A percentile compares a stretch with the other conserved stretches of the same genome.
Evolutionary conservation across 331 rosid species (phyloP).

Genomic region (Prunus yedoensis): DNA sequence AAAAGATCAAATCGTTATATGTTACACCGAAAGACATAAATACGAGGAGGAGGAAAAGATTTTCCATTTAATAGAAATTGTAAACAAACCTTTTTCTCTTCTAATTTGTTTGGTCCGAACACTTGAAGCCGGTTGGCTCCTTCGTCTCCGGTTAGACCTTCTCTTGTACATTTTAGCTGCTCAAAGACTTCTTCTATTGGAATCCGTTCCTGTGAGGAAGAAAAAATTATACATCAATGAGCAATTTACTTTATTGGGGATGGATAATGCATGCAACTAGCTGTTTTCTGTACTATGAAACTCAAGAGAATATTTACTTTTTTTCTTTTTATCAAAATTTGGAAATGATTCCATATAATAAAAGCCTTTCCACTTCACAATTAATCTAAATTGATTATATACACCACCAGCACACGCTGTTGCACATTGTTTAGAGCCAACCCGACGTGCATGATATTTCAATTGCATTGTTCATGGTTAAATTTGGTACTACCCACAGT

Average conservation of each 20-base stretch:
- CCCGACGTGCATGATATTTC: neutral
- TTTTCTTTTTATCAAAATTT: neutral
- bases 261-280: neutral
- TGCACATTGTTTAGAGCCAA: neutral
- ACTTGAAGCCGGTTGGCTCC: conserved; percentile 86
- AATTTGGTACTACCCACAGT: neutral
- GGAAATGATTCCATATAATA: neutral
- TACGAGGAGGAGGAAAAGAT: neutral
- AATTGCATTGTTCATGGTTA: neutral
- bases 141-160: conserved; percentile 76
- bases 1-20: conserved; percentile 16
- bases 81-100: conserved; percentile 79
- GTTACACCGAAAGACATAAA: neutral
- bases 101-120: conserved; percentile 96
- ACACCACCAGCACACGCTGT: neutral
- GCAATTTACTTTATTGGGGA: neutral
- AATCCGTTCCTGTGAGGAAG: conserved; percentile 68
- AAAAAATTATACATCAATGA: neutral
- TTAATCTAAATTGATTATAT: neutral
- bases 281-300: neutral
- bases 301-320: neutral
- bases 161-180: conserved; percentile 82
- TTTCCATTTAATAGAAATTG: neutral
- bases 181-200: conserved; percentile 96
- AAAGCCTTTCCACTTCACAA: neutral